A percentile compares a stretch with the other conserved stretches of the same genome.
Evolutionary conservation across 257 asterid species (phyloP).

Genomic region (Gentiana dahurica): DNA sequence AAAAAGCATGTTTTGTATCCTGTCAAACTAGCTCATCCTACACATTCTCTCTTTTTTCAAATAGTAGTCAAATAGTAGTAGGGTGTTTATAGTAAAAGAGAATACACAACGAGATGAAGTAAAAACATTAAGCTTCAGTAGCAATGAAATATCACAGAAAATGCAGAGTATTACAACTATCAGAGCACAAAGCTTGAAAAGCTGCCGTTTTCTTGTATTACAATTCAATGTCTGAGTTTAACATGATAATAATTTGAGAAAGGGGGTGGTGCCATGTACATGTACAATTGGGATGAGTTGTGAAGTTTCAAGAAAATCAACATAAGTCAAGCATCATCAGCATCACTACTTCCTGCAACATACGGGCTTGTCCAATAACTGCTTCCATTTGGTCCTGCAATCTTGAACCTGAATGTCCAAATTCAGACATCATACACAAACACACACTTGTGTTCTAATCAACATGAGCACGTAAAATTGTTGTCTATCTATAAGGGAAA

Average conservation of each 20-base stretch:
- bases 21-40: too few species aligned
- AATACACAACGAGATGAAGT: too few species aligned
- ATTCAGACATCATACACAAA: too few species aligned
- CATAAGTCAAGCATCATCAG: slow-evolving; percentile 40
- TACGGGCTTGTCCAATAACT: slow-evolving; percentile 43
- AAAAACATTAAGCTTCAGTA: neutral
- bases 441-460: too few species aligned
- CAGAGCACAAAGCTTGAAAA: slow-evolving; percentile 7
- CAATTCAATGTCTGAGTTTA: slow-evolving; percentile 6
- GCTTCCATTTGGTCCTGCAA: slow-evolving; percentile 71
- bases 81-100: too few species aligned
- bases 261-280: slow-evolving; percentile 6
- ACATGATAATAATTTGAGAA: slow-evolving; percentile 15
- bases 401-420: slow-evolving; percentile 45
- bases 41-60: too few species aligned
- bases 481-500: too few species aligned
- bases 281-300: slow-evolving; percentile 29
- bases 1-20: too few species aligned
- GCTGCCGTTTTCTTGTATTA: neutral
- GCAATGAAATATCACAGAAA: neutral
- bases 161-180: neutral
- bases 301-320: neutral
- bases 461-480: too few species aligned
- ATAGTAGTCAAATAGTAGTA: too few species aligned
- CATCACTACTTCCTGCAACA: slow-evolving; percentile 43